These are phyloP conservation scores for Cyberlindnera suaveolens DNA, from an alignment of 805 yeast species.

Conservation along the genomic window DNA sequence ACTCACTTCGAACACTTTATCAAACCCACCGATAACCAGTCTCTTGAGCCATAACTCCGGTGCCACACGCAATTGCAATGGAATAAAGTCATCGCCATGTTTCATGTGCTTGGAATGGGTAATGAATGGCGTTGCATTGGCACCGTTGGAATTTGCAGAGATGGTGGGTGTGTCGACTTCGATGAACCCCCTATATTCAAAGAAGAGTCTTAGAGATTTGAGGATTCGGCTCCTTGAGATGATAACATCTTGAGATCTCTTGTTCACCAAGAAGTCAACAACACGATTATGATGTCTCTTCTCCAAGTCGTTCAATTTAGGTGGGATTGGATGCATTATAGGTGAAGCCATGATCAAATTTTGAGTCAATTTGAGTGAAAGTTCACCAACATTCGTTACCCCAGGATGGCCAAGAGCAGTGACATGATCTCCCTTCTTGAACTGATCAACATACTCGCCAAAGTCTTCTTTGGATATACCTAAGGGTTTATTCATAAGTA, in stretches of 20 bases:
- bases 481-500: constrained; percentile 48
- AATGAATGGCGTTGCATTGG: constrained; percentile 82
- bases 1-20: constrained; percentile 83
- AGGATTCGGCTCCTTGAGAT: constrained; percentile 50
- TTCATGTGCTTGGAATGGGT: constrained; percentile 38
- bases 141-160: constrained; percentile 73
- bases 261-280: constrained; percentile 63
- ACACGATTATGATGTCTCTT: constrained; percentile 64
- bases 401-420: constrained; percentile 67
- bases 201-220: constrained; percentile 48
- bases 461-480: constrained; percentile 38
- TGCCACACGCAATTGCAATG: constrained; percentile 73
- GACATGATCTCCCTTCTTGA: constrained; percentile 71
- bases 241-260: constrained; percentile 39
- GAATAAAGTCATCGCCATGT: constrained; percentile 22
- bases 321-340: constrained; percentile 65
- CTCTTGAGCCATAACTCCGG: constrained; percentile 94
- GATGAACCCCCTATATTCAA: constrained; percentile 49
- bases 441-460: constrained; percentile 25
- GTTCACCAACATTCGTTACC: constrained; percentile 68
- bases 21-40: constrained; percentile 78
- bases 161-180: constrained; percentile 90
- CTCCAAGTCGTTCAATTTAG: constrained; percentile 46
- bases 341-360: constrained; percentile 57
- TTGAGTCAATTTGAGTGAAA: constrained; percentile 56